Evolutionary conservation across 306 rosid species (phyloP).

Genomic region (Vigna radiata): DNA sequence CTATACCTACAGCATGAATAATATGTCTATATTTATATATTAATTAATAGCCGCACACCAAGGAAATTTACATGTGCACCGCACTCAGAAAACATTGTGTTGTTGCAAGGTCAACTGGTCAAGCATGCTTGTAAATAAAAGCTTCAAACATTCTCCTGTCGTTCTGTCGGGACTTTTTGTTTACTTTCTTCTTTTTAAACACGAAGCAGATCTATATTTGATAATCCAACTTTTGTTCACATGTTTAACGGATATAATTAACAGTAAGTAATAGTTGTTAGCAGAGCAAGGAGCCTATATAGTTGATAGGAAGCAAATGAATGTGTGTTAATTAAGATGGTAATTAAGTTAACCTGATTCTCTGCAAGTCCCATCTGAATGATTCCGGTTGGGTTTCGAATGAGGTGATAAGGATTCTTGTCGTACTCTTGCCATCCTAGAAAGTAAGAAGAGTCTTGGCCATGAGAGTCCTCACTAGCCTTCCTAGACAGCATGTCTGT

Average conservation of each 20-base stretch:
- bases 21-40: neutral
- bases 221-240: neutral
- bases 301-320: too few relatives aligned
- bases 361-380: conserved; percentile 98
- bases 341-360: conserved; percentile 59
- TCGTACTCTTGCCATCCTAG: conserved; percentile 82
- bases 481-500: conserved; percentile 69
- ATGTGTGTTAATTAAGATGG: neutral
- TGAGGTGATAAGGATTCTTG: conserved; percentile 73
- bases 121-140: conserved; percentile 8
- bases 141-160: neutral
- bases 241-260: neutral
- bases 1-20: too few relatives aligned
- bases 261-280: neutral
- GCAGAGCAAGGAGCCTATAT: neutral
- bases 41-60: neutral
- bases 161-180: neutral
- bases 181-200: neutral
- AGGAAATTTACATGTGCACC: conserved; percentile 27
- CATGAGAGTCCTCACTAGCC: conserved; percentile 68
- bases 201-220: too few relatives aligned
- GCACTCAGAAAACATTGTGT: conserved; percentile 10
- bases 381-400: conserved; percentile 72
- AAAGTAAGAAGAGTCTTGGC: conserved; percentile 85
- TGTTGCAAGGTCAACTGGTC: conserved; percentile 1